Evolutionary conservation across 164 flowering plant genomes (phyloP), one percentile per base, ranked within the genome.

Genomic region (Magnolia changhungtana): DNA sequence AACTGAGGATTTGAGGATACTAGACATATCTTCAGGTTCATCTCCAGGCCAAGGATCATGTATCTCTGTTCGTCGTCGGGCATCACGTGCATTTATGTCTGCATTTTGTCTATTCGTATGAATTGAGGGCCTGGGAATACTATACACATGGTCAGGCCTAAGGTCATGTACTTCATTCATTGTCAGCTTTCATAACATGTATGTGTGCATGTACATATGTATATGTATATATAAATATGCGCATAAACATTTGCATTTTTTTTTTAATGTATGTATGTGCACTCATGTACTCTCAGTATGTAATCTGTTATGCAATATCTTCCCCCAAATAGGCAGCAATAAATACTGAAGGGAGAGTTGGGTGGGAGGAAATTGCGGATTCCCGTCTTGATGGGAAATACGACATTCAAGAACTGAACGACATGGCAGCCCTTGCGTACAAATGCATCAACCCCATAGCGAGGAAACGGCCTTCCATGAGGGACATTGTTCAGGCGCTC

Each of bases 321-420:
- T 51, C 20, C 61, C 55, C 16, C 78, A 63, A 74, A 80, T 69
- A 96, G 99, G 99, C 97, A 10, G 94, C 99, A 55, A 87, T 96
- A 89, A 86, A 78, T 72, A 74, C 88, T 0, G 99, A 89, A 19
- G 98, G 93, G 16, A 90, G 82, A 80, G 88, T 78, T 71, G 98
- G 96, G 50, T 96, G 99, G 99, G 99, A 96, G 72, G 99, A 96
- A 85, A 88, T 96, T 55, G 91, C 81, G 2, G 99, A 94, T 78
- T 84, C 94, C 63, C 84, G 87, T 66, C 88, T 96, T 2, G 92
- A 88, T 16, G 94, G 97, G 71, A 87, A 84, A 69, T 89, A 89
- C 67, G 88, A 91, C 50, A 58, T 82, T 24, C 80, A 84, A 86
- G 96, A 96, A 80, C 88, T 94, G 19, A 90, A 91, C 66, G 92